Conservation (phyloP, 208 protist genomes). For the Entamoeba histolytica region DNA sequence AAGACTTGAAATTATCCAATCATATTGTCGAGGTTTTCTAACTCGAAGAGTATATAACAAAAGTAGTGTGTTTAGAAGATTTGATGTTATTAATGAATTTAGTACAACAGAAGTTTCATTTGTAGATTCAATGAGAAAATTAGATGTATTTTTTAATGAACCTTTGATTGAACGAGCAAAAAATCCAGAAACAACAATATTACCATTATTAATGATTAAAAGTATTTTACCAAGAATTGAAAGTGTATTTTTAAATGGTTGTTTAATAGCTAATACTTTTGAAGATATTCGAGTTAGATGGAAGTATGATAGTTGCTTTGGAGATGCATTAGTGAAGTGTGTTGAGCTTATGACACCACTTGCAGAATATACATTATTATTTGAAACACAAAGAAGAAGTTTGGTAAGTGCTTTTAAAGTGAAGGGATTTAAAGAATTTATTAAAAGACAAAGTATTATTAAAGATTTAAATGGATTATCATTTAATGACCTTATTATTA, state of each 20-base stretch:
- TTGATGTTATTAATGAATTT: background rate
- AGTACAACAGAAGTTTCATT: background rate
- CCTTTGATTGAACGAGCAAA: background rate
- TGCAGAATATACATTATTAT: background rate
- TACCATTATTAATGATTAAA: background rate
- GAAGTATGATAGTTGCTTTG: background rate
- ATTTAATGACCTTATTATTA: background rate
- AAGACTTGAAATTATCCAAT: background rate
- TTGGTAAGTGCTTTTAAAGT: background rate
- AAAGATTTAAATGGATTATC: background rate
- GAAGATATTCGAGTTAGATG: background rate
- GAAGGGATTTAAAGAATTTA: background rate
- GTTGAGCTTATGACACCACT: background rate
- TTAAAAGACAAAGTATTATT: background rate
- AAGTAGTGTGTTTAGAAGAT: background rate
- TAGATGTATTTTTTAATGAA: background rate
- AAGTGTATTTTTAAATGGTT: background rate
- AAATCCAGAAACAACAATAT: background rate
- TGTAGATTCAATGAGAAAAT: background rate
- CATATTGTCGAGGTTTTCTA: background rate
- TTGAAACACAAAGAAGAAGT: background rate
- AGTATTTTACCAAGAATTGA: background rate
- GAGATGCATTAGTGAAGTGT: background rate
- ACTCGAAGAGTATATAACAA: background rate
- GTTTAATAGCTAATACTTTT: background rate